These are phyloP conservation scores for Saposhnikovia divaricata DNA, from an alignment of 129 eudicot genomes.

Conservation along the genomic window DNA sequence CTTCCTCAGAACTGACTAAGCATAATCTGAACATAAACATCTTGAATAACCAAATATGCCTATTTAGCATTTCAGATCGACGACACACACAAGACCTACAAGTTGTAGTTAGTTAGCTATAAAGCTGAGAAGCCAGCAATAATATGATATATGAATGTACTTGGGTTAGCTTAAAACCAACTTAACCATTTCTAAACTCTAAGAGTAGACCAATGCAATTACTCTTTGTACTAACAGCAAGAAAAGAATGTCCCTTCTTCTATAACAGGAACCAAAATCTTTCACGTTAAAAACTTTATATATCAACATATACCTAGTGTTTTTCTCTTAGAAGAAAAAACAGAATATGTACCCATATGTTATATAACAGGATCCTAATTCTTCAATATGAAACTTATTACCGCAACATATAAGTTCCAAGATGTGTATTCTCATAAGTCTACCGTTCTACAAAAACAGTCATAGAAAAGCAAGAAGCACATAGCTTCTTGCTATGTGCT, in stretches of 20 bases:
- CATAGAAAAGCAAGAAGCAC: neutral
- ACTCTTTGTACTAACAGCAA: neutral
- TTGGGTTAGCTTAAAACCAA: neutral
- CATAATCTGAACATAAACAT: neutral
- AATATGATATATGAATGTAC: too few relatives aligned
- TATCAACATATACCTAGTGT: neutral
- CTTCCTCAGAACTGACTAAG: neutral
- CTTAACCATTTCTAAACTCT: neutral
- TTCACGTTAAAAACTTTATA: neutral
- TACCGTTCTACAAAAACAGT: neutral
- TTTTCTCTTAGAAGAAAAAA: neutral
- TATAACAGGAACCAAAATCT: neutral
- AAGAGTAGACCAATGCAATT: neutral
- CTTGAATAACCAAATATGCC: neutral
- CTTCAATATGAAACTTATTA: neutral
- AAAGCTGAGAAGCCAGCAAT: too few relatives aligned
- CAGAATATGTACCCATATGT: neutral
- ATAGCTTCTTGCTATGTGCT: too few relatives aligned
- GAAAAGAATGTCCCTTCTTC: neutral
- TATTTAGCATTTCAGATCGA: neutral
- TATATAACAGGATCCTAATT: neutral
- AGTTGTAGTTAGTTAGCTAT: too few relatives aligned
- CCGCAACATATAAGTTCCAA: neutral
- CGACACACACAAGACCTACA: neutral
- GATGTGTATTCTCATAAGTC: neutral